phyloP scores from a whole-genome alignment of 495 filamentous ascomycete genomes.

The Monascus purpureus region DNA sequence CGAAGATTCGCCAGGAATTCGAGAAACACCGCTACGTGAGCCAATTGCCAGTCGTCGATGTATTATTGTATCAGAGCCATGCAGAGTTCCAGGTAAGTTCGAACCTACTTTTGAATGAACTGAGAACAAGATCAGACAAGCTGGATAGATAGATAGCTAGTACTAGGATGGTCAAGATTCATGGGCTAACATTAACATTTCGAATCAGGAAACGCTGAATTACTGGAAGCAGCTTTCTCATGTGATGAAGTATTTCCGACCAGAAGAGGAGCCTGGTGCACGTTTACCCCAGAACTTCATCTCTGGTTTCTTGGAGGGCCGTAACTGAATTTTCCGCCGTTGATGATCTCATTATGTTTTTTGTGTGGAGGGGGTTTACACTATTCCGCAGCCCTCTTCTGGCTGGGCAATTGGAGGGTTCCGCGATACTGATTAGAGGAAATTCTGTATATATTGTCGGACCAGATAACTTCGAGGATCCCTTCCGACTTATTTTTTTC shows the following conservation, averaged over 20 bases:
- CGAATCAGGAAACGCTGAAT: conserved; percentile 91
- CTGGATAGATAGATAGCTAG: too few relatives aligned
- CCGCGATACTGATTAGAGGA: conserved; percentile 17
- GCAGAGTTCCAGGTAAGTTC: conserved; percentile 70
- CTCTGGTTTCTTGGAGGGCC: conserved; percentile 74
- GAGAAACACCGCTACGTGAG: conserved; percentile 88
- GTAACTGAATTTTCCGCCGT: conserved; percentile 23
- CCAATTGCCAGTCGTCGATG: conserved; percentile 75
- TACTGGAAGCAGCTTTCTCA: conserved; percentile 98
- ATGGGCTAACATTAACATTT: neutral
- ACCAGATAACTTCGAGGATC: conserved; percentile 21
- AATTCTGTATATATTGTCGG: conserved; percentile 32
- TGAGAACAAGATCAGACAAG: too few relatives aligned
- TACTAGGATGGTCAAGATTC: neutral
- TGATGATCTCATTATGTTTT: conserved; percentile 8
- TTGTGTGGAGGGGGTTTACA: conserved; percentile 1
- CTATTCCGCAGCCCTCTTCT: too few relatives aligned
- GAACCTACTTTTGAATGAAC: neutral
- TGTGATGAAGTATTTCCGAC: conserved; percentile 91
- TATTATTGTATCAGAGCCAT: conserved; percentile 75
- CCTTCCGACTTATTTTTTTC: conserved; percentile 4
- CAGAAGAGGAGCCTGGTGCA: conserved; percentile 70
- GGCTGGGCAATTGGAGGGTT: conserved; percentile 4
- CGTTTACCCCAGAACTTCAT: conserved; percentile 79
- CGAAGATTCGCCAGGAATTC: conserved; percentile 94